Evolutionary conservation across 73 alveolate genomes (phyloP).

Genomic region (Paramecium tetraurelia): DNA sequence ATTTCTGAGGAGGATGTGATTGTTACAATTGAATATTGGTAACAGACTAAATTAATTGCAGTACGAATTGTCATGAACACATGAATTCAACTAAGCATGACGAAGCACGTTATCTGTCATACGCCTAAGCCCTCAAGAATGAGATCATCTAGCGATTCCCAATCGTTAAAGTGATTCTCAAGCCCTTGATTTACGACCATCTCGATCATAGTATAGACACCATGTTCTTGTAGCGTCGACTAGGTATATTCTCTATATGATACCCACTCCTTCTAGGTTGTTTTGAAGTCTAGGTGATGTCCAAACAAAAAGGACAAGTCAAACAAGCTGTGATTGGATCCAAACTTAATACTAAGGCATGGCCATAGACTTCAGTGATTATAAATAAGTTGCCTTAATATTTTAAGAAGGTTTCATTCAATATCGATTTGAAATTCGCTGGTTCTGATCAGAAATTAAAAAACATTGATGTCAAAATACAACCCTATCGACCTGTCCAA

Average conservation of each 20-base stretch:
- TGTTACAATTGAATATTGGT: slow-evolving; percentile 62
- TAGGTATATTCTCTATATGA: not conserved
- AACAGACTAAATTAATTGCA: not conserved
- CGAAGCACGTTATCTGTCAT: slow-evolving; percentile 54
- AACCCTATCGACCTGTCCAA: slow-evolving; percentile 25
- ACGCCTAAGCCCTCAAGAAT: slow-evolving; percentile 59
- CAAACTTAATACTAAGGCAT: slow-evolving; percentile 54
- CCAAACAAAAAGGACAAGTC: slow-evolving; percentile 57
- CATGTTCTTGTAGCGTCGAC: slow-evolving; percentile 7
- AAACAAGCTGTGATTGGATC: slow-evolving; percentile 40
- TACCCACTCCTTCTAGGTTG: not conserved
- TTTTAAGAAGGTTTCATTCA: slow-evolving; percentile 48
- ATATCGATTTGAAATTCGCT: slow-evolving; percentile 13
- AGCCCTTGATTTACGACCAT: slow-evolving; percentile 66
- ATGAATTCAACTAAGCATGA: slow-evolving; percentile 65
- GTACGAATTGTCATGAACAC: slow-evolving; percentile 68
- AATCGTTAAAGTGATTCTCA: slow-evolving; percentile 62
- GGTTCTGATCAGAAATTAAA: slow-evolving; percentile 32
- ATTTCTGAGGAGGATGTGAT: slow-evolving; percentile 55
- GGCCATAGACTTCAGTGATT: slow-evolving; percentile 62
- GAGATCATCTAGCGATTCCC: slow-evolving; percentile 63
- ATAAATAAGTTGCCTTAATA: slow-evolving; percentile 45
- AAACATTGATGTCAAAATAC: slow-evolving; percentile 27
- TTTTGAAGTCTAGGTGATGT: slow-evolving; percentile 63
- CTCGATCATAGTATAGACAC: slow-evolving; percentile 58